Conservation (phyloP, 257 asterid species). For the Solanum chmielewskii region DNA sequence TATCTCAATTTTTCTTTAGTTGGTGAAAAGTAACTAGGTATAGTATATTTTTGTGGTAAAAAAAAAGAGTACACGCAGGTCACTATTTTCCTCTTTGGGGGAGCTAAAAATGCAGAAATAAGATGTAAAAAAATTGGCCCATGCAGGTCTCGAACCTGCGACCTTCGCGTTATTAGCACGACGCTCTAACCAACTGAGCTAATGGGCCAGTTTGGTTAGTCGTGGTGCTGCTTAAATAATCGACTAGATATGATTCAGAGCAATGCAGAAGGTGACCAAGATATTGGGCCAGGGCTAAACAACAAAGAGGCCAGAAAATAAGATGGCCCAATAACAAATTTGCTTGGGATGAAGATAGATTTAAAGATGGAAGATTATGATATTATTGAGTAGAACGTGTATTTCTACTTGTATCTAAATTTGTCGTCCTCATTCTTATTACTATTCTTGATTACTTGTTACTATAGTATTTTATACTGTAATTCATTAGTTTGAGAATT, state of each 20-base stretch:
- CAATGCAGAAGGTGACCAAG: not conserved
- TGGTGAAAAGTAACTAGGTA: not conserved
- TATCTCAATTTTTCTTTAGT: not conserved
- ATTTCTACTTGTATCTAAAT: no score
- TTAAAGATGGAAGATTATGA: no score
- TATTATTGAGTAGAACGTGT: no score
- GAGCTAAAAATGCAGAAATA: not conserved
- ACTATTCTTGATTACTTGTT: no score
- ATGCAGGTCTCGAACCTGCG: slow-evolving; percentile 13
- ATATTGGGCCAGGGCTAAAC: not conserved
- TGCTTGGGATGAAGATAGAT: no score
- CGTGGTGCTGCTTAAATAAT: rapidly evolving
- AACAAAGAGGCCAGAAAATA: not conserved
- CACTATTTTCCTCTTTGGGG: not conserved
- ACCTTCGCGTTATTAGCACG: slow-evolving; percentile 32
- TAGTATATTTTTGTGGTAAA: not conserved
- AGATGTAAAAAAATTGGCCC: not conserved
- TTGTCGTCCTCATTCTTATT: not conserved
- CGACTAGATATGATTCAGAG: not conserved
- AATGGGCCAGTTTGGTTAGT: not conserved
- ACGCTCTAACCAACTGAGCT: slow-evolving; percentile 28
- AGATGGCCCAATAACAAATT: not conserved
- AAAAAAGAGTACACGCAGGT: not conserved
- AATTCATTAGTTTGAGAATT: not conserved
- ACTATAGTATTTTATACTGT: no score